Base-by-base conservation (phyloP, 1,284 basidiomycete species). In the Sanghuangporus sanghuang region DNA sequence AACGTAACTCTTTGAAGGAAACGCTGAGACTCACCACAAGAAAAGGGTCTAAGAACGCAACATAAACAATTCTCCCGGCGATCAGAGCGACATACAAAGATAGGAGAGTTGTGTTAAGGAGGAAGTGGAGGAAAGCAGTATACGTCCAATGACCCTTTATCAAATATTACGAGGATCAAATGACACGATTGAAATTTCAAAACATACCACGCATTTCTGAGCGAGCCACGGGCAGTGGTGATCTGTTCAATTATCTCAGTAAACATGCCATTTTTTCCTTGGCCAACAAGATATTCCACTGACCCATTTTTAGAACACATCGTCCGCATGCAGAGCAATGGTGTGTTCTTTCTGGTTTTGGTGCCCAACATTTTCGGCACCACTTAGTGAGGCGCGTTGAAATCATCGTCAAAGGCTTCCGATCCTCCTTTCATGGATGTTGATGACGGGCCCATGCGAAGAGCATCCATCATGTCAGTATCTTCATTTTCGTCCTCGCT, bases 221-320 rank as follows among this genome's bases (percentile, higher is more conserved):
- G 85, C 90, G 14, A 95, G 77, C 93, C 93, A 96, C 2, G 89
- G 88, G 71, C 93, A 96, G 72, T 96, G 93, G 72, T 95, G 93
- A 73, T 96, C 93, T 92, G 66, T 23, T 16, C 36, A 35, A 58
- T 11, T 67, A 55, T 35, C 61, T 9, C 57, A 65, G 69, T 68
- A 16, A 18, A 58, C n/a, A 8, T 44, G 23, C 58, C 12, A 67
- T 52, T 67, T 52, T 67, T 36, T 38, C 62, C 8, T 55, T 66
- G 69, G 68, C 69, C 61, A 58, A n/a, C 35, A 14, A 50, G 65
- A 59, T 66, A 50, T 32, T 18, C 50, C 9, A 73, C 85, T 62
- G 59, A 90, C 92, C 89, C 86, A 95, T 91, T 77, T 93, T 95
- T 52, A 95, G 76, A 7, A 93, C 86, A 73, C 93, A 95, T 48